These are phyloP conservation scores for Geotrichum fermentans DNA, from an alignment of 1,139 yeast species.

Conservation along the genomic window DNA sequence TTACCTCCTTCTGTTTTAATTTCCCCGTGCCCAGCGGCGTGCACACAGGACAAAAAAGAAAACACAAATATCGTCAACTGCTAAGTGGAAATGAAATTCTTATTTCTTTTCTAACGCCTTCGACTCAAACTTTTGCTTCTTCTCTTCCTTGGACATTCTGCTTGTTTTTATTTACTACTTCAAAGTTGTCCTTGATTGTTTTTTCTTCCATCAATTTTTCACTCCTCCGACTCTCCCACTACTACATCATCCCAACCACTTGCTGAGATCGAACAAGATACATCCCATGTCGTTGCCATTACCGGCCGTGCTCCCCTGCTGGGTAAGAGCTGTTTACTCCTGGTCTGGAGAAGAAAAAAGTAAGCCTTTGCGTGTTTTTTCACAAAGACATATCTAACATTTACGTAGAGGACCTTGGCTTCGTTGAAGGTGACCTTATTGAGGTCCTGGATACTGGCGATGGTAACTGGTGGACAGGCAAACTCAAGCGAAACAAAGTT, in stretches of 20 bases:
- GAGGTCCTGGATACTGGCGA: slow-evolving; percentile 78
- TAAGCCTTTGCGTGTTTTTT: slow-evolving; percentile 23
- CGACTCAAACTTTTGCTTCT: not conserved
- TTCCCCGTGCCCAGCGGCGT: too few relatives aligned
- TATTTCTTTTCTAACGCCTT: too few relatives aligned
- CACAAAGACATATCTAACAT: not conserved
- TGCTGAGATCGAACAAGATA: not conserved
- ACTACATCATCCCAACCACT: too few relatives aligned
- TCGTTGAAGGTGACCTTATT: slow-evolving; percentile 85
- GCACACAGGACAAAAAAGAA: too few relatives aligned
- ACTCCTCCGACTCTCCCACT: not conserved
- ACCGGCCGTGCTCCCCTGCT: slow-evolving; percentile 48
- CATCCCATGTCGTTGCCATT: slow-evolving; percentile 19
- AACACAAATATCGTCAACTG: not conserved
- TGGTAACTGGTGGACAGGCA: slow-evolving; percentile 92
- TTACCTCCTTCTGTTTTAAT: slow-evolving; percentile 4
- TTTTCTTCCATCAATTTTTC: not conserved
- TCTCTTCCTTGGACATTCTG: not conserved
- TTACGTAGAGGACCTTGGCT: slow-evolving; percentile 71
- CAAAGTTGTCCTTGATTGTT: not conserved
- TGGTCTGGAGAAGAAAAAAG: slow-evolving; percentile 82
- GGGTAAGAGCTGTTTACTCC: slow-evolving; percentile 73
- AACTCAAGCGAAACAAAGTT: slow-evolving; percentile 69
- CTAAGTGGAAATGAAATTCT: not conserved
- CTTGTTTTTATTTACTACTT: not conserved